phyloP scores from a whole-genome alignment of 2,329 filamentous ascomycete species.

The Plectosphaerella cucumerina region DNA sequence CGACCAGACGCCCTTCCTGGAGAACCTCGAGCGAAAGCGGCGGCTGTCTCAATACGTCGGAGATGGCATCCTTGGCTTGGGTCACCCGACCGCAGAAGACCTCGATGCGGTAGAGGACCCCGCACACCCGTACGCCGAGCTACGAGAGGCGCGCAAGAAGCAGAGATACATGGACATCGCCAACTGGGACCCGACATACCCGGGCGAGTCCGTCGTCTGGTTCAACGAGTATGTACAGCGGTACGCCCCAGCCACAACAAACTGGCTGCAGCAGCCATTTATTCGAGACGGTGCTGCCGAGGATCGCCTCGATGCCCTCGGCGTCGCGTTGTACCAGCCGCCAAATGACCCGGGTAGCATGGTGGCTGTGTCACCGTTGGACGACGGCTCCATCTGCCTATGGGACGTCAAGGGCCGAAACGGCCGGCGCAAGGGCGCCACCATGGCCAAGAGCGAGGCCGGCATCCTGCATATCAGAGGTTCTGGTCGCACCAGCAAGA shows the following conservation, averaged over 20 bases:
- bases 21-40: slow-evolving; percentile 51
- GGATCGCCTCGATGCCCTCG: slow-evolving; percentile 62
- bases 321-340: slow-evolving; percentile 62
- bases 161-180: slow-evolving; percentile 57
- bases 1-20: slow-evolving; percentile 62
- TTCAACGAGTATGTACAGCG: slow-evolving; percentile 87
- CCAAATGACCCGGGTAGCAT: slow-evolving; percentile 41
- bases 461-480: slow-evolving; percentile 63
- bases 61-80: not conserved
- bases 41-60: slow-evolving; percentile 21
- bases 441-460: slow-evolving; percentile 61
- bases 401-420: slow-evolving; percentile 69
- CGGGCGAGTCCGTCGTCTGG: slow-evolving; percentile 71
- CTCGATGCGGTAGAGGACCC: not conserved
- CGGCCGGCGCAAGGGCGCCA: slow-evolving; percentile 49
- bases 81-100: not conserved
- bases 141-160: slow-evolving; percentile 20
- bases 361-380: slow-evolving; percentile 70
- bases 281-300: slow-evolving; percentile 33
- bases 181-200: slow-evolving; percentile 80
- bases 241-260: slow-evolving; percentile 67
- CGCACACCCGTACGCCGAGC: not conserved
- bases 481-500: slow-evolving; percentile 54
- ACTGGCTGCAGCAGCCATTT: slow-evolving; percentile 69
- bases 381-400: slow-evolving; percentile 82